phyloP scores from a whole-genome alignment of 2,329 filamentous ascomycete species.

The Sphaerulina musiva region DNA sequence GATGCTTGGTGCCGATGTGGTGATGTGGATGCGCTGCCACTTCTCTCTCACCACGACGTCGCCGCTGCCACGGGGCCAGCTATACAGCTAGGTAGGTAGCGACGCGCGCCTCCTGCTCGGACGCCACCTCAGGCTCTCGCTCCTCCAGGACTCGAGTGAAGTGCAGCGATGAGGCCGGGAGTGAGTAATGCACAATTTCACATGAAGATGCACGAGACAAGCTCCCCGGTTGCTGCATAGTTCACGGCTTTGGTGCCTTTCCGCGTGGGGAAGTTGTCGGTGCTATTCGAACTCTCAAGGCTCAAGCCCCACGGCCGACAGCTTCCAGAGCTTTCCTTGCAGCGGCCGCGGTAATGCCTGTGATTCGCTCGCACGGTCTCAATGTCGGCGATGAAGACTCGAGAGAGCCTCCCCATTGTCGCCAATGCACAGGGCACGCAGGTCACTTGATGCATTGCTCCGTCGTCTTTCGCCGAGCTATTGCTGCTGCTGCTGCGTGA shows the following conservation, averaged over 20 bases:
- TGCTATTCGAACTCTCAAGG: not conserved
- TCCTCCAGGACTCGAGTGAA: not conserved
- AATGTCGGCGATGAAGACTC: constrained; percentile 7
- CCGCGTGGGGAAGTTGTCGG: no score
- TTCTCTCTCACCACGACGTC: not conserved
- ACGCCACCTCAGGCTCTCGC: not conserved
- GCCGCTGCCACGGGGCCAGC: not conserved
- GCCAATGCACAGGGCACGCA: not conserved
- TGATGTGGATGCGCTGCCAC: not conserved
- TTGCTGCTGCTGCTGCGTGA: not conserved
- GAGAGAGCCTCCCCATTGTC: not conserved
- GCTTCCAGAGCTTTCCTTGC: not conserved
- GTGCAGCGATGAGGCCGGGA: not conserved
- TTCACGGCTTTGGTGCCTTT: no score
- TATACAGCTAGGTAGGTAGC: not conserved
- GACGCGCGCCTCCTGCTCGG: not conserved
- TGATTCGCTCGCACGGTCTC: constrained; percentile 11
- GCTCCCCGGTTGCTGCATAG: no score
- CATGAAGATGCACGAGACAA: no score
- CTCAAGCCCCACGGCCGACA: not conserved
- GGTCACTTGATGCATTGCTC: not conserved
- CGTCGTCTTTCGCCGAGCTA: no score
- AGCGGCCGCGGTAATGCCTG: not conserved
- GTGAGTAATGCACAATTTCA: no score
- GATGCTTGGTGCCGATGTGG: not conserved